Conservation (phyloP, 2,329 filamentous ascomycete genomes). For the Diaporthe longicolla region DNA sequence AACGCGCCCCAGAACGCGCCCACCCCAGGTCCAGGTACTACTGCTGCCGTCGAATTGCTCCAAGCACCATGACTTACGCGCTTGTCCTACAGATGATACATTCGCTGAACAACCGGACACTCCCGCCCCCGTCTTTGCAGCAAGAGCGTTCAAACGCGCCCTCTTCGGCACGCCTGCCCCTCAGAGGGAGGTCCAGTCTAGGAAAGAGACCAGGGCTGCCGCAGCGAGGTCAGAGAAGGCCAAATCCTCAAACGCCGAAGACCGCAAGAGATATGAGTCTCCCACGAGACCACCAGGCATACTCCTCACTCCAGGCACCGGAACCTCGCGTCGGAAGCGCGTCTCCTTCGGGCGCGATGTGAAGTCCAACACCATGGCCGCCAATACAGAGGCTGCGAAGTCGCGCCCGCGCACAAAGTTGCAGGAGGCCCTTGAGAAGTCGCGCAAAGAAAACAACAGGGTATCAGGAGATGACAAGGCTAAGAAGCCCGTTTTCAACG, state of each 20-base stretch:
- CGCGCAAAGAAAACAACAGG: constrained; percentile 48
- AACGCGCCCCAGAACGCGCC: constrained; percentile 45
- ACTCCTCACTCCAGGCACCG: constrained; percentile 74
- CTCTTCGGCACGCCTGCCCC: constrained; percentile 72
- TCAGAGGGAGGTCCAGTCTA: constrained; percentile 38
- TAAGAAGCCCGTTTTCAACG: constrained; percentile 66
- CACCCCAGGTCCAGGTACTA: constrained; percentile 48
- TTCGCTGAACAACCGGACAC: constrained; percentile 73
- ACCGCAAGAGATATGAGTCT: constrained; percentile 52
- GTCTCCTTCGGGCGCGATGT: constrained; percentile 76
- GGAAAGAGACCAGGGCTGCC: constrained; percentile 47
- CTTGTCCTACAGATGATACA: constrained; percentile 54
- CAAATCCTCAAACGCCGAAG: constrained; percentile 9
- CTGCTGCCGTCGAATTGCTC: not conserved
- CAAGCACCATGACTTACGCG: constrained; percentile 12
- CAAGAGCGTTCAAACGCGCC: constrained; percentile 74
- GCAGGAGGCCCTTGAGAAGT: constrained; percentile 62
- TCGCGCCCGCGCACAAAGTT: constrained; percentile 58
- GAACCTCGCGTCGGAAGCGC: constrained; percentile 71
- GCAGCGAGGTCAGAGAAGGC: constrained; percentile 47
- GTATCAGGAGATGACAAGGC: constrained; percentile 54
- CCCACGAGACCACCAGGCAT: constrained; percentile 70
- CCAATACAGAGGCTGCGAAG: constrained; percentile 46
- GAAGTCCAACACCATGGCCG: constrained; percentile 51
- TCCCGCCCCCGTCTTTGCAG: constrained; percentile 76